phyloP scores from a whole-genome alignment of 768 basidiomycete genomes.

The Gyrodon lividus region DNA sequence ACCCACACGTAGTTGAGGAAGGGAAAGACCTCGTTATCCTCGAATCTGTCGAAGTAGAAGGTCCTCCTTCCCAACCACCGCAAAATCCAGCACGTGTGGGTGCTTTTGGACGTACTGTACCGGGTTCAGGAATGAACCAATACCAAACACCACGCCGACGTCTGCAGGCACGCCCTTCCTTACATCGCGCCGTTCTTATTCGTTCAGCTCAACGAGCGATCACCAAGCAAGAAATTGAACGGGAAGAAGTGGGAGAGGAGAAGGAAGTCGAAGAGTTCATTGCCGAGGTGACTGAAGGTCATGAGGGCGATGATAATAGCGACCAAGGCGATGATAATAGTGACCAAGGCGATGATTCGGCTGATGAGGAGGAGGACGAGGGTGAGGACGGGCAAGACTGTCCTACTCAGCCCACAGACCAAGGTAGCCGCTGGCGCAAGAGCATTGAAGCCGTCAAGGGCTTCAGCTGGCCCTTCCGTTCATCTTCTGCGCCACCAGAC shows the following conservation, averaged over 20 bases:
- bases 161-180: conserved; percentile 38
- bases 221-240: conserved; percentile 48
- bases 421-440: conserved; percentile 29
- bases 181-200: conserved; percentile 71
- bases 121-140: neutral
- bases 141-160: conserved; percentile 26
- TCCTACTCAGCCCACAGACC: conserved; percentile 1
- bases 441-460: conserved; percentile 34
- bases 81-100: conserved; percentile 7
- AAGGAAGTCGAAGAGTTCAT: conserved; percentile 49
- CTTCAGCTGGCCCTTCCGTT: conserved; percentile 31
- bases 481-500: conserved; percentile 22
- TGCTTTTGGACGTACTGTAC: conserved; percentile 1
- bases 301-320: conserved; percentile 11
- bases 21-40: conserved; percentile 70
- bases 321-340: conserved; percentile 6
- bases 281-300: conserved; percentile 34
- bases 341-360: neutral
- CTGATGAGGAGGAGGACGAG: neutral
- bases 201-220: conserved; percentile 66
- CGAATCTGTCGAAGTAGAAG: conserved; percentile 54
- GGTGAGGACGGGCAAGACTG: conserved; percentile 16
- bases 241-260: conserved; percentile 48
- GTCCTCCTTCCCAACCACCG: conserved; percentile 13
- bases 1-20: conserved; percentile 68